phyloP scores from a whole-genome alignment of 2,329 filamentous ascomycete genomes.

The Onygenales sp. region DNA sequence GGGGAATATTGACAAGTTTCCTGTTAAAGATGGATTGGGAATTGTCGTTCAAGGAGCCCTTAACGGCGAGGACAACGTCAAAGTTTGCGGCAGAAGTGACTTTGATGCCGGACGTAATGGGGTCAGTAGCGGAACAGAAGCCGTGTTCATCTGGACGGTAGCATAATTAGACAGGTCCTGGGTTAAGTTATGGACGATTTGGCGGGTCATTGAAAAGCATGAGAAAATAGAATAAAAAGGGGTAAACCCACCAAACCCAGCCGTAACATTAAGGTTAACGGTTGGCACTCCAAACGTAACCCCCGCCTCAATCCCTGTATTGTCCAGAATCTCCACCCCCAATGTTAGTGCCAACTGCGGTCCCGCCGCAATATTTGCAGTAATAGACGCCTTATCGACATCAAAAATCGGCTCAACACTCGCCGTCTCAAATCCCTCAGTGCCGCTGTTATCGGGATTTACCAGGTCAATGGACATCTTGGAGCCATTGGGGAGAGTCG shows the following conservation, averaged over 20 bases:
- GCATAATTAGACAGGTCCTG: not conserved
- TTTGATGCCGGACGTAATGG: constrained; percentile 9
- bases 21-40: not conserved
- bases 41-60: not conserved
- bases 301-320: constrained; percentile 7
- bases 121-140: constrained; percentile 7
- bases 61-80: constrained; percentile 2
- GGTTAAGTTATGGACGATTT: not conserved
- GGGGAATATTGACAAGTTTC: constrained; percentile 5
- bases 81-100: constrained; percentile 7
- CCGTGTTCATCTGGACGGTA: constrained; percentile 8
- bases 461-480: constrained; percentile 16
- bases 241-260: constrained; percentile 10
- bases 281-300: constrained; percentile 7
- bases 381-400: constrained; percentile 15
- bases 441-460: constrained; percentile 12
- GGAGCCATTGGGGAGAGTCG: constrained; percentile 17
- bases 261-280: constrained; percentile 7
- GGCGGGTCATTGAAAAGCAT: not conserved
- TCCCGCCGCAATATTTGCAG: constrained; percentile 14
- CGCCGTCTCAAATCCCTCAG: constrained; percentile 16
- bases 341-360: constrained; percentile 17
- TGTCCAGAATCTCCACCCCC: constrained; percentile 16
- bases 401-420: constrained; percentile 16
- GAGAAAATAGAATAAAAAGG: not conserved